A percentile compares a stretch with the other conserved stretches of the same genome.
Conservation (phyloP, 2,329 filamentous ascomycete genomes). For the Sporothrix variecibatus region DNA sequence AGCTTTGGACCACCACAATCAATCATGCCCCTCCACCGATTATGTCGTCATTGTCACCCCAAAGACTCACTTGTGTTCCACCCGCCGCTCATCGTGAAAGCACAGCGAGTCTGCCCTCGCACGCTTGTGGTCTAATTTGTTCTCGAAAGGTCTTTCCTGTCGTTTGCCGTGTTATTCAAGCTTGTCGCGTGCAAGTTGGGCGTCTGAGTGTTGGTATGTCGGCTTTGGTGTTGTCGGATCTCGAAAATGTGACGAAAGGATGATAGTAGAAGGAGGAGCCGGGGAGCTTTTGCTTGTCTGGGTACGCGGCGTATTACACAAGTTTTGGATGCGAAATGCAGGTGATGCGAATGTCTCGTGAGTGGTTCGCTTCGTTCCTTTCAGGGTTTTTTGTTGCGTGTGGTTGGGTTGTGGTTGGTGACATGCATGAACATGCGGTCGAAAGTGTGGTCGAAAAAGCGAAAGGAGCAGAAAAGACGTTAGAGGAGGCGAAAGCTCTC, state of each 20-base stretch:
- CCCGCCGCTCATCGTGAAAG: constrained; percentile 50
- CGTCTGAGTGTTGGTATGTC: not conserved
- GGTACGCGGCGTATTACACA: constrained; percentile 6
- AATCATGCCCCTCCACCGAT: not conserved
- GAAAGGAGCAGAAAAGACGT: not conserved
- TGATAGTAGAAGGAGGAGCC: not conserved
- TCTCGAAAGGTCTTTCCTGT: not conserved
- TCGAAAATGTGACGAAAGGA: not conserved
- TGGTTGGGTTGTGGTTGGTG: not conserved
- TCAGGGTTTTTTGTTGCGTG: not conserved
- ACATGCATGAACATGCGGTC: not conserved
- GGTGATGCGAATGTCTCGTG: constrained; percentile 1
- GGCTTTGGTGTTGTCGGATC: not conserved
- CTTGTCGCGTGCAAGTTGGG: not conserved
- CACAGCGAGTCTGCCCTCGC: not conserved
- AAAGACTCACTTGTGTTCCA: constrained; percentile 81
- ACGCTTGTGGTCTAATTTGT: not conserved
- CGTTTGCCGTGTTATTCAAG: not conserved
- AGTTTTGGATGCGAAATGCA: not conserved
- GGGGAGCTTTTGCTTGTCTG: not conserved
- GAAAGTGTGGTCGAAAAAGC: not conserved
- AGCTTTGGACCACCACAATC: not conserved
- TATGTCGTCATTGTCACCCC: not conserved
- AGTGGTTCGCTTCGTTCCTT: not conserved
- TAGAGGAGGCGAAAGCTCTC: not conserved